phyloP scores from a whole-genome alignment of 2,329 filamentous ascomycete species.

The Hymenoscyphus fructigenus region DNA sequence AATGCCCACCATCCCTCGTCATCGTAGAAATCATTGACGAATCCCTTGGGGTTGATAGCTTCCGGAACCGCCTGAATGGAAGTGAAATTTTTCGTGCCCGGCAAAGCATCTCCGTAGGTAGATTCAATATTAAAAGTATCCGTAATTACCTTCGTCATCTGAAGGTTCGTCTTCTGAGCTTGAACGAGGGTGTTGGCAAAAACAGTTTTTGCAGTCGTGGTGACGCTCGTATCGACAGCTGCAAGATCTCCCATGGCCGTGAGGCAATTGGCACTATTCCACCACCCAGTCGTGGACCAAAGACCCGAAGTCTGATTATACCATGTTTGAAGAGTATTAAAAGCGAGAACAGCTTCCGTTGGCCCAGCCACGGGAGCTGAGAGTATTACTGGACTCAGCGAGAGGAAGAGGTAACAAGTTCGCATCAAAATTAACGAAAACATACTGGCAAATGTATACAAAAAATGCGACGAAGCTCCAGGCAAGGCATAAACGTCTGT shows the following conservation, averaged over 20 bases:
- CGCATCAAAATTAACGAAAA: neutral
- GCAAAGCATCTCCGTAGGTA: conserved; percentile 10
- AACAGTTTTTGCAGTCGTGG: conserved; percentile 38
- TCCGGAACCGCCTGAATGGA: neutral
- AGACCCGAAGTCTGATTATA: conserved; percentile 61
- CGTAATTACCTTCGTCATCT: conserved; percentile 30
- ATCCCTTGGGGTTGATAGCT: conserved; percentile 37
- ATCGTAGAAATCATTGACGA: conserved; percentile 56
- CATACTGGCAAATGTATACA: neutral
- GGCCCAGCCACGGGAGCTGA: conserved; percentile 4
- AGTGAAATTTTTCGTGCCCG: neutral
- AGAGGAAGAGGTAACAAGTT: conserved; percentile 2
- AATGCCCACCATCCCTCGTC: conserved; percentile 66
- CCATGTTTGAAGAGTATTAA: conserved; percentile 55
- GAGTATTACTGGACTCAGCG: neutral
- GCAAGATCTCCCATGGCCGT: conserved; percentile 56
- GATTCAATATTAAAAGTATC: conserved; percentile 26
- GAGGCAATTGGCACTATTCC: conserved; percentile 69
- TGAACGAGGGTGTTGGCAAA: conserved; percentile 45
- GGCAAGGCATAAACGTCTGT: conserved; percentile 4
- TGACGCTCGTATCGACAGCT: conserved; percentile 37
- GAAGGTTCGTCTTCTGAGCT: conserved; percentile 31
- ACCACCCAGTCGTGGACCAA: conserved; percentile 68
- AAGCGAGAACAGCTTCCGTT: conserved; percentile 34
- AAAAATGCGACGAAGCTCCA: neutral